These are phyloP conservation scores for Barnettozyma populi DNA, from an alignment of 805 yeast species.

Conservation along the genomic window DNA sequence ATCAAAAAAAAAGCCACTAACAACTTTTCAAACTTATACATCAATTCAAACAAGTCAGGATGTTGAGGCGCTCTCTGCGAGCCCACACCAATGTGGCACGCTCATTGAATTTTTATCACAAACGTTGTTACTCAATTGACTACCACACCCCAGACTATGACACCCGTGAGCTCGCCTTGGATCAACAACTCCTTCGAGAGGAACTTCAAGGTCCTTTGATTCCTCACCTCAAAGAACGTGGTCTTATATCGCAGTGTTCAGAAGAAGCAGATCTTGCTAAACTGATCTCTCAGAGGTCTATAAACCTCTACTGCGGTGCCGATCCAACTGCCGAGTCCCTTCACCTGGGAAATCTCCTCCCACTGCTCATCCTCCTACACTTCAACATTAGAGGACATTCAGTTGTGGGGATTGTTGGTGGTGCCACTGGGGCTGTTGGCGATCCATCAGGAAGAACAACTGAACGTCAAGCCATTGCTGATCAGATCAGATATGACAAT, in stretches of 20 bases:
- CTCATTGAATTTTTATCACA: neutral
- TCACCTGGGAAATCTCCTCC: constrained; percentile 87
- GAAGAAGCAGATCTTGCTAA: constrained; percentile 23
- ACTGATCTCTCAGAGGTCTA: constrained; percentile 26
- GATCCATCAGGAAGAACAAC: constrained; percentile 91
- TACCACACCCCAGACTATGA: constrained; percentile 3
- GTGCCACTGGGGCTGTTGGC: constrained; percentile 94
- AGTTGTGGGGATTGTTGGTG: constrained; percentile 82
- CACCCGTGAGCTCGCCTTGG: constrained; percentile 13
- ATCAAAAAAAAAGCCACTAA: neutral
- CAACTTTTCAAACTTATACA: neutral
- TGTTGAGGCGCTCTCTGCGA: neutral
- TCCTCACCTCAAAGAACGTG: constrained; percentile 38
- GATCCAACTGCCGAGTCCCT: constrained; percentile 91
- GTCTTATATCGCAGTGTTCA: constrained; percentile 38
- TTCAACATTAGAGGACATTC: constrained; percentile 81
- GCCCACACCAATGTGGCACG: neutral
- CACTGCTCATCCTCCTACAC: constrained; percentile 79
- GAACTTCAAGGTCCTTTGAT: constrained; percentile 37
- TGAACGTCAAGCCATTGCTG: constrained; percentile 62
- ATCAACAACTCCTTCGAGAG: constrained; percentile 15
- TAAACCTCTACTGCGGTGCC: constrained; percentile 85
- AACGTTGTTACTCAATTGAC: neutral
- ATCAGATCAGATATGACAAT: constrained; percentile 47
- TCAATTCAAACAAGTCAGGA: neutral